phyloP scores from a whole-genome alignment of 148 eudicot species.

The Spergularia bocconei region DNA sequence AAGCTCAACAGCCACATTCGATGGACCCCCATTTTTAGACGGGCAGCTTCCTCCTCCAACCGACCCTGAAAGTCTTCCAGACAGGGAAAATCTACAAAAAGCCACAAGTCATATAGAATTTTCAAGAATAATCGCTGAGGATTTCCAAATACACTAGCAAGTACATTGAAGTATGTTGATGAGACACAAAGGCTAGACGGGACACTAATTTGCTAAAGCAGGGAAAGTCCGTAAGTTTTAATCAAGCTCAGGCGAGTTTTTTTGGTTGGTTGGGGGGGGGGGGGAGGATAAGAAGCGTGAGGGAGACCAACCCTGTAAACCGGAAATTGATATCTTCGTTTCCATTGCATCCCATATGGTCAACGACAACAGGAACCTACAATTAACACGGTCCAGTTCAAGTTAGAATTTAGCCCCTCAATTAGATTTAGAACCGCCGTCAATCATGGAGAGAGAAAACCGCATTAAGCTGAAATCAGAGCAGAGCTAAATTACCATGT shows the following conservation, averaged over 20 bases:
- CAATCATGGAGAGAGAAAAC: slow-evolving; percentile 17
- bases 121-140: slow-evolving; percentile 1
- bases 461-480: neutral
- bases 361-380: slow-evolving; percentile 77
- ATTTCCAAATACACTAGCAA: neutral
- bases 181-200: slow-evolving; percentile 2
- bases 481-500: slow-evolving; percentile 54
- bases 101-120: neutral
- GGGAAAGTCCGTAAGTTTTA: neutral
- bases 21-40: slow-evolving; percentile 76
- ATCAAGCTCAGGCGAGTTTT: neutral
- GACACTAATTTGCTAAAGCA: neutral
- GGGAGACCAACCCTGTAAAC: slow-evolving; percentile 75
- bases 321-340: slow-evolving; percentile 94
- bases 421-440: slow-evolving; percentile 5
- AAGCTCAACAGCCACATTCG: slow-evolving; percentile 81
- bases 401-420: slow-evolving; percentile 11
- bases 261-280: neutral
- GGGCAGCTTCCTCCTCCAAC: slow-evolving; percentile 84
- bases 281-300: neutral
- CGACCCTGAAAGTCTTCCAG: slow-evolving; percentile 86
- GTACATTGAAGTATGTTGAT: neutral
- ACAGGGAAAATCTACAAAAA: slow-evolving; percentile 64
- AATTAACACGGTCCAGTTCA: slow-evolving; percentile 24
- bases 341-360: slow-evolving; percentile 86